Evolutionary conservation across 768 basidiomycete species (phyloP), one percentile per base, ranked within the genome.

Genomic region (Calocybe gangraenosa): DNA sequence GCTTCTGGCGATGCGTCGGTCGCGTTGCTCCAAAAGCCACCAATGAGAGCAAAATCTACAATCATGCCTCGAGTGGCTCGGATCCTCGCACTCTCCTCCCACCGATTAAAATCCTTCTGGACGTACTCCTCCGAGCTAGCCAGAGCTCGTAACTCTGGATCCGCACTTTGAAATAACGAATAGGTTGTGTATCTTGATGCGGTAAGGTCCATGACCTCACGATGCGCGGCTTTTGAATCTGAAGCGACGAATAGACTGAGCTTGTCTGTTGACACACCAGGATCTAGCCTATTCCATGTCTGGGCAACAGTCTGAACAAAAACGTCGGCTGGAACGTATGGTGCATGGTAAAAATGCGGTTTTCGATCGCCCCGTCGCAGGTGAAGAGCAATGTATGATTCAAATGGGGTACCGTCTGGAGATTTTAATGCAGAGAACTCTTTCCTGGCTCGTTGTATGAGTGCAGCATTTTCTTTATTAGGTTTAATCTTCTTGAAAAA

Each of bases 1-100:
- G 78, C 79, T 11, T 69, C 68, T 1, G 84, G 81, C 14, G 59
- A 56, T 3, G 70, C 58, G 32, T 76, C 74, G 11, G 63, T 64
- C 7, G 63, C 54, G 49, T 59, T 61, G 2, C 68, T 59, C 85
- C 85, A 87, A 33, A 80, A 54, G 13, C 85, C 85, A 44, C 73
- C 77, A 19, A 85, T 48, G 55, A 86, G 48, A 9, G 85, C 84
- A 48, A 85, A 74, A 59, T 87, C 85, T 5, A 86, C 76, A 37
- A 87, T 58, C 70, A 81, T 76, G 1, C 84, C 85, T 38, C 68
- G 70, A 14, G 83, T 85, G 20, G 76, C 69, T n/a, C 54, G 55
- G 13, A 74, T 60, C 44, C 82, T 64, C 37, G 69, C 67, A 28
- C 63, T 63, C 7, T 61, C 46, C n/a, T 61, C 53, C 17, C 78